These are phyloP conservation scores for Gossypium davidsonii DNA, from an alignment of 441 rosid species.

Conservation along the genomic window DNA sequence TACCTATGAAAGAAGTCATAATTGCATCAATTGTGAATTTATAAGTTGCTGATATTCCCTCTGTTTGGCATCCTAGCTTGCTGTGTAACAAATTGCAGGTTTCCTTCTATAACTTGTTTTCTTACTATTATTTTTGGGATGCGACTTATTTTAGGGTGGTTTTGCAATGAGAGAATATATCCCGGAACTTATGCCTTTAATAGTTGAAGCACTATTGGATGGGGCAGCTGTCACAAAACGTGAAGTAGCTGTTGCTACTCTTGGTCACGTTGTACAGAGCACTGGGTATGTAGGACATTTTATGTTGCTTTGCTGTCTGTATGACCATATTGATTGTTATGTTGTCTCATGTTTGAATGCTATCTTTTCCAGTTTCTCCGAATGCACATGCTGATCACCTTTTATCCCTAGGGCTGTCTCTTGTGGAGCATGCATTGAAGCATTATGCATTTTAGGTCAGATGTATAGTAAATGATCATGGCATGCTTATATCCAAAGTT, in stretches of 20 bases:
- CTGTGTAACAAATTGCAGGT: neutral
- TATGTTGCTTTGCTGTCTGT: conserved; percentile 6
- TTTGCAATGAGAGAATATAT: conserved; percentile 93
- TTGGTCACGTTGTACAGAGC: conserved; percentile 98
- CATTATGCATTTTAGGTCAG: neutral
- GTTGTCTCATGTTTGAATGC: neutral
- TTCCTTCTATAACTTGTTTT: conserved; percentile 10
- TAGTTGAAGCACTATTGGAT: conserved; percentile 97
- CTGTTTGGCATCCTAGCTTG: neutral
- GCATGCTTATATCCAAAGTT: neutral
- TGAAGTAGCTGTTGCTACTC: conserved; percentile 98
- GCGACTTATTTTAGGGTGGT: conserved; percentile 72
- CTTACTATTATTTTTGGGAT: conserved; percentile 13
- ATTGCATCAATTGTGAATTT: neutral
- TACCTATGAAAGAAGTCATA: neutral
- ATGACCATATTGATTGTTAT: neutral
- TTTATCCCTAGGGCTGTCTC: neutral
- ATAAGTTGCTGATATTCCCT: neutral
- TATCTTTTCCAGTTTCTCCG: neutral
- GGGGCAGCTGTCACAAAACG: conserved; percentile 97
- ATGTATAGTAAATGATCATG: neutral
- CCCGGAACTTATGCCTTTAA: conserved; percentile 93
- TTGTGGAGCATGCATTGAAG: conserved; percentile 1
- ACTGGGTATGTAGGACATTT: conserved; percentile 61
- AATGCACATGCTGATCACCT: neutral